Evolutionary conservation across 208 protist species (phyloP), one percentile per base, ranked within the genome.

Genomic region (Leishmania arabica): DNA sequence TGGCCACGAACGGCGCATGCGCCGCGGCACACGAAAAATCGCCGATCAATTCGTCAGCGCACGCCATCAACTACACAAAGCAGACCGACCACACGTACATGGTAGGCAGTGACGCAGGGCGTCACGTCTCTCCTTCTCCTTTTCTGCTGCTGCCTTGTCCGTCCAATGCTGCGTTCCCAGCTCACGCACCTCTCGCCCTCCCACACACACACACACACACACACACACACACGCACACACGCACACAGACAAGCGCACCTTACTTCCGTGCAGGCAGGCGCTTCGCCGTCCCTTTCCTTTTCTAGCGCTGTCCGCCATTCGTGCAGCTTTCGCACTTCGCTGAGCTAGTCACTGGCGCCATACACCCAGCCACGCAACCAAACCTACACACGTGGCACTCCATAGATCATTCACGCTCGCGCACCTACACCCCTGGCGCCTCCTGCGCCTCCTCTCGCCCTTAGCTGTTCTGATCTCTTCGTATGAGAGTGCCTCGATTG

Each of bases 21-120:
- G 31, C 31, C 31, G 8, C 31, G 62, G 21, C 62, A 68, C 62
- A 40, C 62, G 7, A 68, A 68, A 40, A 21, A 31, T 62, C 27
- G 2, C 27, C 56, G 24, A 31, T 62, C 24, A 11, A 31, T 24
- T 62, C 56, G 8, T 31, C 56, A 42, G 53, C 27, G 62, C 64
- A 31, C n/a, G 19, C 47, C 56, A 19, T 9, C 27, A 64, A 47
- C 45, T 53, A 64, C 70, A 75, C 70, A 82, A 82, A 8, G 27
- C 56, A 78, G 60, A 31, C 31, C 69, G 71, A 45, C 31, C 31
- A 79, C 15, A 69, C 74, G 37, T 37, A 49, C 68, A 72, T 17
- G 6, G 31, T 11, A 68, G 62, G 62, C 62, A 15, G 62, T 40
- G 31, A 3, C 31, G 8, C 9, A 17, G 27, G 68, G 2, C 40